These are phyloP conservation scores for Paralagenidium karlingii DNA, from an alignment of 352 stramenopile species.

Conservation along the genomic window DNA sequence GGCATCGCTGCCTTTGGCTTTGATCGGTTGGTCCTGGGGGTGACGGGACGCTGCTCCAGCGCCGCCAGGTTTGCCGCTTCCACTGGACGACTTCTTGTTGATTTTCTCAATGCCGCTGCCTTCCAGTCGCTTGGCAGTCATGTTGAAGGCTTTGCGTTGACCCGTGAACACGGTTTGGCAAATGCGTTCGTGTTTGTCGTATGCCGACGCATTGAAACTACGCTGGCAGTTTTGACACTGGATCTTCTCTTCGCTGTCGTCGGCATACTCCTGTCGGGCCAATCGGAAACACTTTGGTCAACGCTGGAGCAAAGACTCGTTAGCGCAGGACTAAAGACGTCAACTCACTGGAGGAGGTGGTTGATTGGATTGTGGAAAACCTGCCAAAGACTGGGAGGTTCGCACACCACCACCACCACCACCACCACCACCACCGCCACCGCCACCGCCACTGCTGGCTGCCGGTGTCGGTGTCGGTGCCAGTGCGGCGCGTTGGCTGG, in stretches of 20 bases:
- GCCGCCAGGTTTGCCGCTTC: constrained; percentile 1
- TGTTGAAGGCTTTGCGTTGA: constrained; percentile 82
- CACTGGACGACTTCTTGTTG: constrained; percentile 21
- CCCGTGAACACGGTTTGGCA: constrained; percentile 81
- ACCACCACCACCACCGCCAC: no score
- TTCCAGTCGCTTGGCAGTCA: constrained; percentile 55
- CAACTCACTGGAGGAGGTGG: no score
- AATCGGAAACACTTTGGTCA: constrained; percentile 1
- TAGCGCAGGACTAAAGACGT: no score
- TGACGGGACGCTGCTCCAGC: constrained; percentile 1
- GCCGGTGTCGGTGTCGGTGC: no score
- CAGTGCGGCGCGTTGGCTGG: no score
- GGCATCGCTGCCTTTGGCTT: constrained; percentile 35
- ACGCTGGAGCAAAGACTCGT: no score
- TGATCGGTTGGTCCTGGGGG: constrained; percentile 38
- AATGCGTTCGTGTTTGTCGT: constrained; percentile 73
- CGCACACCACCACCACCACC: no score
- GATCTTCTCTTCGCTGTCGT: constrained; percentile 28
- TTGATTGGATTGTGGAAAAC: constrained; percentile 18
- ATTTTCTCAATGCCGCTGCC: constrained; percentile 66
- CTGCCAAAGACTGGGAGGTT: constrained; percentile 21
- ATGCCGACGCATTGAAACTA: constrained; percentile 62
- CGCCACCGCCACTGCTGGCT: no score
- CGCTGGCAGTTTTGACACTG: constrained; percentile 73
- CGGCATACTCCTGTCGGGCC: constrained; percentile 30